phyloP scores from a whole-genome alignment of 148 eudicot species.

The Persicaria maculosa region DNA sequence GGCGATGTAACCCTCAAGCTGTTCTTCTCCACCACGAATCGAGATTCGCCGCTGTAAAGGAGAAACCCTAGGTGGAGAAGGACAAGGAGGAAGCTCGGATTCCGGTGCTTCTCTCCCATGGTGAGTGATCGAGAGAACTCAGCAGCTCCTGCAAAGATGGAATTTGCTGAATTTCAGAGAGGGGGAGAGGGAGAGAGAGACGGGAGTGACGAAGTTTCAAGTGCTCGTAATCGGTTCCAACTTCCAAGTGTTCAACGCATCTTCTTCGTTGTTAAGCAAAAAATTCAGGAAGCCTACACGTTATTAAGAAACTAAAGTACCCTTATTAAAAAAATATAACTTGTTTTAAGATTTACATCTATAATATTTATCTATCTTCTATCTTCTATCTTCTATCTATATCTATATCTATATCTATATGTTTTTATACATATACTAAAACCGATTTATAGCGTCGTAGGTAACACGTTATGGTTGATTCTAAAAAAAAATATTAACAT shows the following conservation, averaged over 20 bases:
- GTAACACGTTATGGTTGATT: too few species aligned
- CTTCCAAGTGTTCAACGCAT: not conserved
- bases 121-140: constrained; percentile 1
- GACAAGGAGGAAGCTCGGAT: constrained; percentile 2
- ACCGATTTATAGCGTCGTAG: too few species aligned
- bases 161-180: not conserved
- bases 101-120: constrained; percentile 3
- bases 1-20: constrained; percentile 73
- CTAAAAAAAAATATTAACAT: too few species aligned
- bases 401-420: too few species aligned
- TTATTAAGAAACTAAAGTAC: too few species aligned
- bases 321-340: too few species aligned
- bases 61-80: constrained; percentile 40
- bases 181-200: not conserved
- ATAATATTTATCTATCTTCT: too few species aligned
- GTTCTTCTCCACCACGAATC: constrained; percentile 88
- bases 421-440: too few species aligned
- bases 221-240: not conserved
- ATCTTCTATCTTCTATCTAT: too few species aligned
- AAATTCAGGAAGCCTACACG: not conserved
- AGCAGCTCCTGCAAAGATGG: not conserved
- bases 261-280: not conserved
- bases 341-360: too few species aligned
- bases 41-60: constrained; percentile 24
- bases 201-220: not conserved